Evolutionary conservation across 805 yeast species (phyloP), one percentile per base, ranked within the genome.

Genomic region (Cyberlindnera xishuangbannaensis): DNA sequence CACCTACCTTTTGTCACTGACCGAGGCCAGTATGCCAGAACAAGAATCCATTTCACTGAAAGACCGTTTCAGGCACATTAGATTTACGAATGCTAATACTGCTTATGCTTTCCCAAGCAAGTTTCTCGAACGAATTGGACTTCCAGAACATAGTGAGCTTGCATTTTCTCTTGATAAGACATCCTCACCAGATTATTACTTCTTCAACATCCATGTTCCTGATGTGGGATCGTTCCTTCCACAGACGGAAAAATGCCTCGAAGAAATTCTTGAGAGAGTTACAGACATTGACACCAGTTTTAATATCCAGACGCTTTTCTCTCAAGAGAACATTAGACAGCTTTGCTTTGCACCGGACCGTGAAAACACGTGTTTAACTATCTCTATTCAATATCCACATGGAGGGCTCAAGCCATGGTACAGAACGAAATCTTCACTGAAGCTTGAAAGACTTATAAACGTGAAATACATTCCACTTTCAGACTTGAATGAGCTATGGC

Each of bases 401-500:
- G 14, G 15, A 10, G 16, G 24, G 12, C 36, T 29, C 24, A 30
- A 15, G 15, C 39, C 45, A 3, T 41, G 45, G 45, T 27, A 25
- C 11, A 38, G 38, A 21, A 41, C 45, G 4, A 30, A 20, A 15
- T 8, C 38, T 7, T 10, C 31, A 11, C 26, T 41, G n/a, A 28
- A 37, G 11, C 36, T 41, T 8, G 45, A 38, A 22, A 31, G 42
- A 12, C 28, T 41, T 4, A 34, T 41, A 6, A 38, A 38, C 18
- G 25, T 36, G 14, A 31, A 38, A 26, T 23, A 17, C n/a, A 37
- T 41, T 7, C 45, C 45, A 5, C 14, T 33, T 10, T n/a, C 33
- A 4, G 45, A 41, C 14, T 17, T 41, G 19, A 36, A 41, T 21
- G 42, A 41, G 33, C 29, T 41, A 13, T 41, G 45, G 45, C 36